phyloP scores from a whole-genome alignment of 208 protist species.

The Strigomonas culicis region DNA sequence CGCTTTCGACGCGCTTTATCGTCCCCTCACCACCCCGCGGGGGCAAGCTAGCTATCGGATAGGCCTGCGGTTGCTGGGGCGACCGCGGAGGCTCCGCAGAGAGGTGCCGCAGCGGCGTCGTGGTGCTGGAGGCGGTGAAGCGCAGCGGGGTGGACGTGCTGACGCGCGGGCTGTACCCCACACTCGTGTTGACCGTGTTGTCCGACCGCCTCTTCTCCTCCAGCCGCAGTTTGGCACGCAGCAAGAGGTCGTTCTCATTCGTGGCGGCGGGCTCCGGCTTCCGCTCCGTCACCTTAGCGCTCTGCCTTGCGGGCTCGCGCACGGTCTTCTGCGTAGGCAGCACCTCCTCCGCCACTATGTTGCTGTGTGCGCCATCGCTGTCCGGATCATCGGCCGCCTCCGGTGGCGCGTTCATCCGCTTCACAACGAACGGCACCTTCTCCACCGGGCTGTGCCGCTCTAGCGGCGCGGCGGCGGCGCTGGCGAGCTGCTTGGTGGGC shows the following conservation, averaged over 20 bases:
- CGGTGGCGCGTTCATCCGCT: not conserved
- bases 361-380: too few species aligned
- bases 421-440: not conserved
- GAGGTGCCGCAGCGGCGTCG: slow-evolving; percentile 1
- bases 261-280: slow-evolving; percentile 10
- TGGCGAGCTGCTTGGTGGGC: not conserved
- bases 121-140: not conserved
- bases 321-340: too few species aligned
- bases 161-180: not conserved
- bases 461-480: not conserved
- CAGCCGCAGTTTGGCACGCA: slow-evolving; percentile 41
- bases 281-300: not conserved
- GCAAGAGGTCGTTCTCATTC: slow-evolving; percentile 26
- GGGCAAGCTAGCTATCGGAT: not conserved
- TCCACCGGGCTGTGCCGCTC: not conserved
- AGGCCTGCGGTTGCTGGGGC: not conserved
- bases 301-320: not conserved
- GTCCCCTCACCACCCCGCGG: not conserved
- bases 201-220: slow-evolving; percentile 28
- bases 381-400: too few species aligned
- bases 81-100: not conserved
- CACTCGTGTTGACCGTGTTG: not conserved
- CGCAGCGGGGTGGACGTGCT: not conserved
- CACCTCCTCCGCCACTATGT: too few species aligned
- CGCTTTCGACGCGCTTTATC: slow-evolving; percentile 29